A percentile compares a stretch with the other conserved stretches of the same genome.
Conservation (phyloP, 2,329 filamentous ascomycete species). For the Nakataea oryzae region DNA sequence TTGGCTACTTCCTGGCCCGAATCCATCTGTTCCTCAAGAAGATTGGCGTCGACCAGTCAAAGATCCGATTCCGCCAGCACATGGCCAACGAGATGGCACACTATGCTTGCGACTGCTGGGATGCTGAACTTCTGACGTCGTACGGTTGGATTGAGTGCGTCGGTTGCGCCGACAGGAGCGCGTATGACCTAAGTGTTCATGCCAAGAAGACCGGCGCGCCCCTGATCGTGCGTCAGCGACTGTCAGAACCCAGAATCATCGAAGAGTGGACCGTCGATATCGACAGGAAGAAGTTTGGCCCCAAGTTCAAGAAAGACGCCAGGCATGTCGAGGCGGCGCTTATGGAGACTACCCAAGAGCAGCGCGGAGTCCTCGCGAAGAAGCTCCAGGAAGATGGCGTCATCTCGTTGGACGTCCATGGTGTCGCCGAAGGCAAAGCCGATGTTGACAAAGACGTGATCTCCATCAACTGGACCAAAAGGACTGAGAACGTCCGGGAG, state of each 20-base stretch:
- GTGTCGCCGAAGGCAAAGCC: constrained; percentile 58
- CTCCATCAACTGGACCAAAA: constrained; percentile 72
- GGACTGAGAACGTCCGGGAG: constrained; percentile 75
- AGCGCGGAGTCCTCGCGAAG: constrained; percentile 70
- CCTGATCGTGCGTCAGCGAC: constrained; percentile 72
- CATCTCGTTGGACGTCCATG: constrained; percentile 65
- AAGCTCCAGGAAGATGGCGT: constrained; percentile 64
- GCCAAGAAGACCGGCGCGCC: constrained; percentile 84
- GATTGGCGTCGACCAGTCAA: constrained; percentile 77
- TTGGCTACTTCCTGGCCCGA: constrained; percentile 92
- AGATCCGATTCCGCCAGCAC: constrained; percentile 94
- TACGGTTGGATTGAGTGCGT: constrained; percentile 98
- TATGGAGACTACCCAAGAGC: constrained; percentile 63
- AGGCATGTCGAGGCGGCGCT: constrained; percentile 77
- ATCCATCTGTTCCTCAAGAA: constrained; percentile 85
- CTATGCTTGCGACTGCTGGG: constrained; percentile 96
- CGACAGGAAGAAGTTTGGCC: constrained; percentile 93
- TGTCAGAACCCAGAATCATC: constrained; percentile 66
- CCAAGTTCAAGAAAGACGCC: constrained; percentile 88
- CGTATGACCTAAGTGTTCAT: constrained; percentile 88
- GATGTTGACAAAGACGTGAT: constrained; percentile 72
- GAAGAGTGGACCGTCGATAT: constrained; percentile 84
- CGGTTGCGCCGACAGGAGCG: constrained; percentile 79
- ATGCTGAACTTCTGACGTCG: constrained; percentile 82
- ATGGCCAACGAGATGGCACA: constrained; percentile 75